Evolutionary conservation across 768 basidiomycete species (phyloP), one percentile per base, ranked within the genome.

Genomic region (Pleurotus cornucopiae): DNA sequence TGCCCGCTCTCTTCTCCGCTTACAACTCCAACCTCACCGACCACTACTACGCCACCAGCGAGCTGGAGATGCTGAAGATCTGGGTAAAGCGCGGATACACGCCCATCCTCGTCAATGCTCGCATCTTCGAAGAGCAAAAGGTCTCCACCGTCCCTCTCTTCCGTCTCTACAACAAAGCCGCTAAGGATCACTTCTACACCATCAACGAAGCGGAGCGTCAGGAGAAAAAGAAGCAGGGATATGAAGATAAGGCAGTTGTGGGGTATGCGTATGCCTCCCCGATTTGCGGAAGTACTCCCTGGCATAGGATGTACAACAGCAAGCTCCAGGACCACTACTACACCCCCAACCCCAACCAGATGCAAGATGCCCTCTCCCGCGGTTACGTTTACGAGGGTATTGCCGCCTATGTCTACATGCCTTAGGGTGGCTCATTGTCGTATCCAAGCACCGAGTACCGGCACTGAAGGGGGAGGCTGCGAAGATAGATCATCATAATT

Each of bases 121-220:
- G 54, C 43, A 60, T 61, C 60, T 61, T 56, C 40, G n/a, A 56
- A 39, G 54, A 39, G 38, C 55, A 49, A 52, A 46, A 47, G 38
- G 26, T 46, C 25, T 53, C 43, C 20, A 62, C 56, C 23, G 46
- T 55, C 46, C 56, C 61, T 5, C 46, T 62, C 21, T 60, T 57
- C 49, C 61, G 59, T 41, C 45, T 60, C 41, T 62, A 57, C 43
- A 61, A 57, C 56, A 39, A 41, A 21, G 6, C 23, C 6, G 5
- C n/a, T 20, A 26, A 45, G 12, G 44, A 53, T 49, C 55, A 60
- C 52, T 60, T 57, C 37, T 61, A 57, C 40, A 61, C 60, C 51
- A 60, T 49, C 23, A 51, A 57, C 34, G 53, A n/a, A 16, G 16
- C 5, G 30, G 60, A 61, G 55, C 52, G 53, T 40, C 14, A 48